These are phyloP conservation scores for Phytopythium vexans DNA, from an alignment of 352 stramenopile species.

Conservation along the genomic window DNA sequence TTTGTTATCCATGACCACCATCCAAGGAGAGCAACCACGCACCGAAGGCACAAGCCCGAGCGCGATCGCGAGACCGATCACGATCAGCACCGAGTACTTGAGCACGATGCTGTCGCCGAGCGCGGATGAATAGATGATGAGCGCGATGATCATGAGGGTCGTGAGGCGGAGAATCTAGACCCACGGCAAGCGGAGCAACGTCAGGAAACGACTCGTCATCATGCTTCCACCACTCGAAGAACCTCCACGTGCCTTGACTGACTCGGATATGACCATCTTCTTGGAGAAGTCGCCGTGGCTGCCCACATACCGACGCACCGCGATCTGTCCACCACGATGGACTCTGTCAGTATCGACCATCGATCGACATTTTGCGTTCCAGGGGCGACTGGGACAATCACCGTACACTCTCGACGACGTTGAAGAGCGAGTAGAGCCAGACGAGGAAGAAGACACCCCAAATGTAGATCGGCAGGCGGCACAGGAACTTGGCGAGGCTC, in stretches of 20 bases:
- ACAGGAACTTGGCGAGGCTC: constrained; percentile 62
- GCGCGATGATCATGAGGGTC: constrained; percentile 69
- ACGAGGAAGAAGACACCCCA: constrained; percentile 87
- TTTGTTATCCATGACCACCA: too few relatives aligned
- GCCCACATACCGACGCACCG: constrained; percentile 77
- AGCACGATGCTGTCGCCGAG: constrained; percentile 65
- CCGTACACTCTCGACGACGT: constrained; percentile 82
- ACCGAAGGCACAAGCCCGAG: constrained; percentile 84
- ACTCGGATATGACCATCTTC: constrained; percentile 88
- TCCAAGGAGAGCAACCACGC: not conserved
- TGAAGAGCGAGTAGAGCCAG: constrained; percentile 89
- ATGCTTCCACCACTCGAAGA: not conserved
- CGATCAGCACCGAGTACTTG: constrained; percentile 81
- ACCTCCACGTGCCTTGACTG: constrained; percentile 56
- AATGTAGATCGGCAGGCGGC: constrained; percentile 78
- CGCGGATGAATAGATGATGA: constrained; percentile 85
- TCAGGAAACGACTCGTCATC: not conserved
- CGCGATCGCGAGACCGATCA: constrained; percentile 81
- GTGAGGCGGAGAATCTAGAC: constrained; percentile 73
- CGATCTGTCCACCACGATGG: constrained; percentile 33
- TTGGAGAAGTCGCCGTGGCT: constrained; percentile 79
- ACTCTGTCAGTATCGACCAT: not conserved
- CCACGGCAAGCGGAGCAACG: not conserved
- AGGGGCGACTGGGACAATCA: not conserved
- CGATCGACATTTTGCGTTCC: too few relatives aligned